Evolutionary conservation across 441 rosid genomes (phyloP).

Genomic region (Eutrema salsugineum): DNA sequence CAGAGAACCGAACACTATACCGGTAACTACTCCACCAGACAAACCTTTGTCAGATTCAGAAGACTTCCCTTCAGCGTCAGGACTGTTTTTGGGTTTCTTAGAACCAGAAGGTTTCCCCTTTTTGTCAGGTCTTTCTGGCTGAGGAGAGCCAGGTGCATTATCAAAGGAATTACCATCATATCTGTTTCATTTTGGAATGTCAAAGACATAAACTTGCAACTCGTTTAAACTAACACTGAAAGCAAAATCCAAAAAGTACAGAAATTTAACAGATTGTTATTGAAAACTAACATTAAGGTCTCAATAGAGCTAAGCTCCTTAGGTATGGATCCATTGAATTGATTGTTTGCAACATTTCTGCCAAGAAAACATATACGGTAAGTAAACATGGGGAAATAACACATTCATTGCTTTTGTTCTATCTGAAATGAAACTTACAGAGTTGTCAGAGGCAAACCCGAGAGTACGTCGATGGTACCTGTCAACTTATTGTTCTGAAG

Average conservation of each 20-base stretch:
- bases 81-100: conserved; percentile 21
- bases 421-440: conserved; percentile 56
- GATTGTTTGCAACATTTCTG: conserved; percentile 93
- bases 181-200: conserved; percentile 46
- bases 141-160: conserved; percentile 77
- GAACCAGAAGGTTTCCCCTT: conserved; percentile 48
- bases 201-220: conserved; percentile 12
- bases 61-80: conserved; percentile 36
- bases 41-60: conserved; percentile 51
- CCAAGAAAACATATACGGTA: not conserved
- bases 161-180: conserved; percentile 80
- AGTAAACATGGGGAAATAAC: not conserved
- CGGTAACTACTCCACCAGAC: conserved; percentile 57
- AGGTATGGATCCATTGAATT: conserved; percentile 91
- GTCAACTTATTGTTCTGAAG: conserved; percentile 89
- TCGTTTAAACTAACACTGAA: not conserved
- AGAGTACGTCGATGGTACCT: conserved; percentile 70
- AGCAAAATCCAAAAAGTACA: not conserved
- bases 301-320: conserved; percentile 59
- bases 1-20: conserved; percentile 61
- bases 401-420: not conserved
- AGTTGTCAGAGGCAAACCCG: conserved; percentile 58
- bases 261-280: not conserved
- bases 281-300: conserved; percentile 62
- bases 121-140: conserved; percentile 53